Conservation (phyloP, 805 yeast species). For the Pichia ethanolica region DNA sequence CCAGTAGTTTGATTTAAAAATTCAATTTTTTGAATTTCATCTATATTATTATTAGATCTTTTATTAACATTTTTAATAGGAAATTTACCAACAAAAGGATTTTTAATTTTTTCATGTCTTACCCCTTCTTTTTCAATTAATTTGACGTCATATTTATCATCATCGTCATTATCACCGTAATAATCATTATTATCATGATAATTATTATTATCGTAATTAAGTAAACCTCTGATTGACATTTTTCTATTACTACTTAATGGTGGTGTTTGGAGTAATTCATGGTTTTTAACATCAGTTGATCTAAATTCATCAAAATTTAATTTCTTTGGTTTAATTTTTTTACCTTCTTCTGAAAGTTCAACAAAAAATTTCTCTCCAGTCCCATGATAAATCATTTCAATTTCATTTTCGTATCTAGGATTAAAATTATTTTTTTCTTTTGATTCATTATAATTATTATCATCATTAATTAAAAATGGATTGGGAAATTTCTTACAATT, state of each 20-base stretch:
- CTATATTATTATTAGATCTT: neutral
- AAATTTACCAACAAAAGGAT: slow-evolving; percentile 17
- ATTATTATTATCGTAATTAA: neutral
- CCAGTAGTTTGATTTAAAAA: slow-evolving; percentile 28
- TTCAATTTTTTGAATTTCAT: slow-evolving; percentile 12
- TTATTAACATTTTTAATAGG: neutral
- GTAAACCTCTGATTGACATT: slow-evolving; percentile 5
- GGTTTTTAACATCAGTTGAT: neutral
- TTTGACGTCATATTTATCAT: neutral
- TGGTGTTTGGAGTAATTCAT: neutral
- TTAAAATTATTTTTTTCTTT: slow-evolving; percentile 1
- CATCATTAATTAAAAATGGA: slow-evolving; percentile 21
- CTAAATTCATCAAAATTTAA: slow-evolving; percentile 22
- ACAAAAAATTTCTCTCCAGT: slow-evolving; percentile 33
- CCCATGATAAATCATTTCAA: slow-evolving; percentile 34
- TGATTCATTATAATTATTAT: neutral
- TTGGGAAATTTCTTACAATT: slow-evolving; percentile 13
- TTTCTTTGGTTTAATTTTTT: slow-evolving; percentile 32
- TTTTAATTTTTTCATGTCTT: slow-evolving; percentile 17
- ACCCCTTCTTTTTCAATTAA: slow-evolving; percentile 13
- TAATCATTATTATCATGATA: neutral
- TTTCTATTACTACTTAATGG: neutral
- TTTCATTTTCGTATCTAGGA: slow-evolving; percentile 28
- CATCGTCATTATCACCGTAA: neutral
- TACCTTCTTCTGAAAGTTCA: slow-evolving; percentile 26